Base-by-base conservation (phyloP, 179 eudicot genomes). In the Spinacia oleracea region DNA sequence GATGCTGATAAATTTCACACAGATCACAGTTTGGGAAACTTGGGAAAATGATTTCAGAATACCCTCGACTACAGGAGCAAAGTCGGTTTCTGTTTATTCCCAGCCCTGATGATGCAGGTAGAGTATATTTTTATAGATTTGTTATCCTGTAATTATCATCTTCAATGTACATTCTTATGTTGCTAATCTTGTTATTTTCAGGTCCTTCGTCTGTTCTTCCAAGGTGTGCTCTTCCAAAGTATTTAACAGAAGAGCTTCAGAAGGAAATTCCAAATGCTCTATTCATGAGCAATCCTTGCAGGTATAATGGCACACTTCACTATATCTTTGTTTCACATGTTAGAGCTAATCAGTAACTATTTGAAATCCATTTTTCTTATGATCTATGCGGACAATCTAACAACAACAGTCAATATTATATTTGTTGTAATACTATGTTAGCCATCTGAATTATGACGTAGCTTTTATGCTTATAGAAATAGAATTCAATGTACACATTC, bases 201-300 rank as follows among this genome's bases (percentile, higher is more conserved):
- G 98, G 98, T 29, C 98, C 99, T 59, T 96, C 99, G 53, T 92
- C 92, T 18, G 96, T 85, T 82, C 90, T 96, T 71, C 99, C 99
- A 34, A 92, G 99, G 82, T 87, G 89, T 84, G 83, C 92, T 73
- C 83, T 96, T 85, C 99, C 99, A 60, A 89, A 89, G 65, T 96
- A 91, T 85, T 62, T 96, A 58, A 90, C 93, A 32, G 92, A 90
- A 80, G 97, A 93, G 79, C 84, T 93, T 80, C 90, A 89, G 81
- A 86, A 88, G 72, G 89, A 90, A 75, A 69, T 96, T 74, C 98
- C 99, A 46, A 89, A 90, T 85, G 91, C 96, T 43, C 63, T 90
- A 43, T 96, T 91, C 76, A 78, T 89, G 75, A 93, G 96, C 79
- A 96, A 96, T 74, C 99, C 99, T 78, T 96, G 99, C 97, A 92